Evolutionary conservation across 129 eudicot genomes (phyloP).

Genomic region (Erigeron canadensis): DNA sequence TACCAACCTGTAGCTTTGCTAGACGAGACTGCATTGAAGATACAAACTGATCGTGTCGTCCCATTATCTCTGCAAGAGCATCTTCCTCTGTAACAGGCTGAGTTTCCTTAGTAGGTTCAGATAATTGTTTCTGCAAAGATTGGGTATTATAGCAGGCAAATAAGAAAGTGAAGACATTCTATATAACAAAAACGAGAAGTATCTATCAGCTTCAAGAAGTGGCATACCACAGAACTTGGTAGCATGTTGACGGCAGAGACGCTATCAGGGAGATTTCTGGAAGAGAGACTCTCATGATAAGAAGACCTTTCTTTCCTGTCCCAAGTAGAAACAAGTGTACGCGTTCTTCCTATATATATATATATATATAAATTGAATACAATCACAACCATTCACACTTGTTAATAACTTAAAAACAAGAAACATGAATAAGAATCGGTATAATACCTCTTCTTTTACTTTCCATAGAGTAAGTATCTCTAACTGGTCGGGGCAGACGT

Average conservation of each 20-base stretch:
- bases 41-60: slow-evolving; percentile 69
- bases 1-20: slow-evolving; percentile 73
- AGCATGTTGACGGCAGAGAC: slow-evolving; percentile 37
- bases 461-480: slow-evolving; percentile 51
- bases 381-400: slow-evolving; percentile 18
- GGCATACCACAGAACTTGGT: slow-evolving; percentile 47
- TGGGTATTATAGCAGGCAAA: slow-evolving; percentile 4
- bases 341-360: slow-evolving; percentile 55
- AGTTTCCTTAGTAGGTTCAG: slow-evolving; percentile 44
- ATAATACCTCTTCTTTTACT: slow-evolving; percentile 59
- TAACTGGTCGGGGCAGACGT: slow-evolving; percentile 41
- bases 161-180: slow-evolving; percentile 14
- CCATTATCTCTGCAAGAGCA: slow-evolving; percentile 61
- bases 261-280: slow-evolving; percentile 52
- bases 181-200: slow-evolving; percentile 2
- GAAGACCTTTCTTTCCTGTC: slow-evolving; percentile 67
- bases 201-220: not conserved
- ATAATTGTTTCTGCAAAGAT: slow-evolving; percentile 43
- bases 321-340: slow-evolving; percentile 60
- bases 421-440: slow-evolving; percentile 7
- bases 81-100: slow-evolving; percentile 60
- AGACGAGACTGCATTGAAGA: slow-evolving; percentile 81
- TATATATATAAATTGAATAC: not conserved
- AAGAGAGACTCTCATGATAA: slow-evolving; percentile 45
- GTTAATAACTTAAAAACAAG: slow-evolving; percentile 17